Base-by-base conservation (phyloP, 768 basidiomycete genomes). In the Suillus sp. region DNA sequence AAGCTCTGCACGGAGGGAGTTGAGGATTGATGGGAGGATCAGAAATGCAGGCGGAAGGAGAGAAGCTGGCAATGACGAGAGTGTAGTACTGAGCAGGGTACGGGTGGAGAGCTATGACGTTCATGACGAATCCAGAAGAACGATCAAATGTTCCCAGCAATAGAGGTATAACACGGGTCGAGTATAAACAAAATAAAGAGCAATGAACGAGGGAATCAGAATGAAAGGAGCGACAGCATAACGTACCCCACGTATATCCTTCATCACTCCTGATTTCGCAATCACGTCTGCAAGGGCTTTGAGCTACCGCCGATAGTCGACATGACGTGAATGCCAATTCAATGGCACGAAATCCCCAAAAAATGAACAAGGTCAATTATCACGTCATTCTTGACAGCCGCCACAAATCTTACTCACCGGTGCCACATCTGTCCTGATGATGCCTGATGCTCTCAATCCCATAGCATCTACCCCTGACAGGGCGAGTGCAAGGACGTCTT, bases 341-440 rank as follows among this genome's bases (percentile, higher is more conserved):
- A 35, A 82, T 71, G 79, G 83, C 59, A 34, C n/a, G 30, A 62
- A 58, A 50, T 35, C 37, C 61, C 25, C 54, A 42, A 20, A 45
- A 54, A n/a, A 18, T 16, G 47, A 53, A 57, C 18, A 30, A 54
- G 7, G 8, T 16, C 37, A 27, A 56, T 56, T 25, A 56, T 38
- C 16, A 38, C 8, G 38, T 16, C 37, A 61, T 50, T 37, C 16
- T 22, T 22, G 14, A 18, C 25, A 34, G 42, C 18, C 5, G 59
- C 35, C 35, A 16, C 51, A 34, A 60, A 64, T 8, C 47, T 61
- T 20, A 77, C 85, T 58, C 62, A 92, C 91, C 62, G 81, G 70
- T 10, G 71, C 67, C 32, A 82, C 78, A 64, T 93, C 92, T 34
- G 84, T 81, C 70, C 85, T 88, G 38, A 78, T 76, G 11, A 91